Base-by-base conservation (phyloP, 805 yeast genomes). In the Wickerhamiella hasegawae region DNA sequence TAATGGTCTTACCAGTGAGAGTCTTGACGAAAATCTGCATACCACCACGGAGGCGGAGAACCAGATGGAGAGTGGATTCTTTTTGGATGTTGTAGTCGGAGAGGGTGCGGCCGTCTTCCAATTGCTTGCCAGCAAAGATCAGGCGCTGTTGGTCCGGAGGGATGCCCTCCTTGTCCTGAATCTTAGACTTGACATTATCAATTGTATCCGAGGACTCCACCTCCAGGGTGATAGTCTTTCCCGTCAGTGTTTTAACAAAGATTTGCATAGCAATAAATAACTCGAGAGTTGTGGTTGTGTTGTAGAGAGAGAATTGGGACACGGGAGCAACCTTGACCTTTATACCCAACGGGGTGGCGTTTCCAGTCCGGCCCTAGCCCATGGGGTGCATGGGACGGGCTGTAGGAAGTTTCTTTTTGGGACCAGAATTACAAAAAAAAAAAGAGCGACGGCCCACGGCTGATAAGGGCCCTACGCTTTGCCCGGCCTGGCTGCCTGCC, bases 121-220 rank as follows among this genome's bases (percentile, higher is more conserved):
- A 69, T 65, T 83, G 95, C 69, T 83, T 83, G 71, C 94, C 94
- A 51, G 94, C 94, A 54, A 83, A 83, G 65, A 83, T 83, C 53
- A 83, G 69, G 67, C 94, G 75, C 66, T 83, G 94, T 63, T 83
- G 94, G 68, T 83, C 94, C 50, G 94, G 94, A 54, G 94, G 94
- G 53, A 83, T 83, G 53, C 94, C 94, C 63, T 82, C 94, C 71
- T 83, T 83, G 66, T 83, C 94, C 65, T 83, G 94, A 55, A 83
- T 83, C 74, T 83, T 83, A 52, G 87, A 71, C 71, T 83, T 83
- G 63, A 83, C 94, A 55, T 83, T 83, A 68, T 83, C 94, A 57
- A 83, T 83, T 49, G 94, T 82, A 69, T 83, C 94, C 40, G 93
- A 81, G 43, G 94, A 82, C 66, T 83, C 94, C 51, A 83, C 90